Evolutionary conservation across 257 asterid genomes (phyloP).

Genomic region (Vinca minor): DNA sequence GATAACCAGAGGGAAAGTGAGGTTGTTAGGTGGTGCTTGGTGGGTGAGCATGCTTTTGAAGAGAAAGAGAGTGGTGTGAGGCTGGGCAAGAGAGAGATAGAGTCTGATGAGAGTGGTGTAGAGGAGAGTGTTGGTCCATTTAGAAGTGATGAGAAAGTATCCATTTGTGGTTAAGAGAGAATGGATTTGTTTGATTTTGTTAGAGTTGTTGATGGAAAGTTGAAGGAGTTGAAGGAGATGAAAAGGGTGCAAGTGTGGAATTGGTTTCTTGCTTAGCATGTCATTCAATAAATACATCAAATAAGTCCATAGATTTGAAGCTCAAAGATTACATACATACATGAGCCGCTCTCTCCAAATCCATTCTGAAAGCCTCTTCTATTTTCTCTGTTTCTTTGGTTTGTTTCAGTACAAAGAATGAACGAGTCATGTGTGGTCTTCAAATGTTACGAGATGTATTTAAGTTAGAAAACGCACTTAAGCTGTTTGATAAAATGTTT

Average conservation of each 20-base stretch:
- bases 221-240: constrained; percentile 51
- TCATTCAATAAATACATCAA: neutral
- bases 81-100: constrained; percentile 40
- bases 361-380: neutral
- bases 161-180: constrained; percentile 50
- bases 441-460: neutral
- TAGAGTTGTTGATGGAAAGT: constrained; percentile 23
- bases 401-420: neutral
- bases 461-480: neutral
- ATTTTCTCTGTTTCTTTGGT: neutral
- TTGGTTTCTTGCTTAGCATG: neutral
- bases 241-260: constrained; percentile 13
- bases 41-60: constrained; percentile 61
- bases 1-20: constrained; percentile 65
- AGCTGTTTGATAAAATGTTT: neutral
- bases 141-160: constrained; percentile 36
- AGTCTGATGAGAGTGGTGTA: constrained; percentile 66
- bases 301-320: too few relatives aligned
- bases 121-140: constrained; percentile 75
- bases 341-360: neutral
- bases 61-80: constrained; percentile 42
- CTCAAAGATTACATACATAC: neutral
- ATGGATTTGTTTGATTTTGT: constrained; percentile 51
- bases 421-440: neutral
- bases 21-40: constrained; percentile 61